Conservation (phyloP, 257 asterid species). For the Solanum sejunctum region DNA sequence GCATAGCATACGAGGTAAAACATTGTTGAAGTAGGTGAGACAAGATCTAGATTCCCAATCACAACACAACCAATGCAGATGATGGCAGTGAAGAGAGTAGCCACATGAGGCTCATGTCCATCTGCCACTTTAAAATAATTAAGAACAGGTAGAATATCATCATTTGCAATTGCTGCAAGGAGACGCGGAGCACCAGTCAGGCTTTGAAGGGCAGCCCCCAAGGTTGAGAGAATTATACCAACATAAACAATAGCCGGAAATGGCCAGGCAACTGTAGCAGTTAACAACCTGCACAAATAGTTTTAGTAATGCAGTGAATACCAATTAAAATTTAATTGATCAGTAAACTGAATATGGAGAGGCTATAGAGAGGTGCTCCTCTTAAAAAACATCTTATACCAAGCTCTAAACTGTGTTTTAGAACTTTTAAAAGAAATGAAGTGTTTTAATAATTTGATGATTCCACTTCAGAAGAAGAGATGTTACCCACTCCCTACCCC, state of each 20-base stretch:
- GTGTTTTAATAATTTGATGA: neutral
- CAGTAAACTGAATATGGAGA: neutral
- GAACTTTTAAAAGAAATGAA: neutral
- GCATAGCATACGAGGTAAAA: constrained; percentile 93
- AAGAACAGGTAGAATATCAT: constrained; percentile 91
- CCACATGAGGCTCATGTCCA: constrained; percentile 79
- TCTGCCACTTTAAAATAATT: constrained; percentile 90
- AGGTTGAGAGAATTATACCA: constrained; percentile 93
- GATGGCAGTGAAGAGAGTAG: constrained; percentile 91
- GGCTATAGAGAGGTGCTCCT: neutral
- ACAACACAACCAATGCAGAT: constrained; percentile 83
- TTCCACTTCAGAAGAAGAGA: neutral
- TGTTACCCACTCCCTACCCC: neutral
- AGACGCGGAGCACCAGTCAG: constrained; percentile 98
- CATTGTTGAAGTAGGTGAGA: constrained; percentile 96
- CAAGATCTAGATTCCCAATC: constrained; percentile 90
- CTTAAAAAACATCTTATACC: neutral
- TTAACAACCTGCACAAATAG: constrained; percentile 74
- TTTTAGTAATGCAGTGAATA: neutral
- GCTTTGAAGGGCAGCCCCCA: constrained; percentile 99
- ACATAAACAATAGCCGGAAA: constrained; percentile 71
- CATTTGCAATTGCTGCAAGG: constrained; percentile 98
- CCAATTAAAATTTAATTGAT: neutral
- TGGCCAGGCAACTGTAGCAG: constrained; percentile 99
- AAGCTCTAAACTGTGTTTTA: neutral